Conservation (phyloP, 2,329 filamentous ascomycete genomes). For the Pseudocercospora crystallina region DNA sequence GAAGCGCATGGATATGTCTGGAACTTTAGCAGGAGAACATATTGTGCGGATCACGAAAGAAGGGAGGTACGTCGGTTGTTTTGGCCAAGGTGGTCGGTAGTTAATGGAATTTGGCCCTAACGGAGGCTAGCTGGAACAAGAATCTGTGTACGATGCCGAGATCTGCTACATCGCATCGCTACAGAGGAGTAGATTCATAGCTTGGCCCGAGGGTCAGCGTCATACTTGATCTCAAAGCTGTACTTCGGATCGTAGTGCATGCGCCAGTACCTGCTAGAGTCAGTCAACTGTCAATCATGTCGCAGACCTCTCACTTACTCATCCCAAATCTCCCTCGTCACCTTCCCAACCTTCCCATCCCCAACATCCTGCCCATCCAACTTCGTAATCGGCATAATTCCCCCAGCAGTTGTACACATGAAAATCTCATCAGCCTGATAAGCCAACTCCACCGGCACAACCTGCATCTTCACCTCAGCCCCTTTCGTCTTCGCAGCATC, state of each 20-base stretch:
- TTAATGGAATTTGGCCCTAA: too few relatives aligned
- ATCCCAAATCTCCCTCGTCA: conserved; percentile 54
- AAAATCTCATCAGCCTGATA: conserved; percentile 52
- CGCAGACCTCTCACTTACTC: not conserved
- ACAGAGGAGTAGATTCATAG: too few relatives aligned
- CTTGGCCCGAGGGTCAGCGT: not conserved
- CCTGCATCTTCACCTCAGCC: conserved; percentile 41
- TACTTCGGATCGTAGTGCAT: conserved; percentile 45
- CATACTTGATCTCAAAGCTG: conserved; percentile 20
- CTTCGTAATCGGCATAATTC: conserved; percentile 53
- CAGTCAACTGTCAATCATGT: too few relatives aligned
- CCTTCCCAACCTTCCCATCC: conserved; percentile 45
- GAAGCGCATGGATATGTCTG: too few relatives aligned
- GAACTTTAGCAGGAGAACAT: too few relatives aligned
- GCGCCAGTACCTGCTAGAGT: conserved; percentile 43
- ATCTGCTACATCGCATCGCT: too few relatives aligned
- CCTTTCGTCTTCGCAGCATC: conserved; percentile 41
- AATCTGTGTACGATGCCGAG: too few relatives aligned
- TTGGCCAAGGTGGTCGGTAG: too few relatives aligned
- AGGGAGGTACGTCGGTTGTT: too few relatives aligned
- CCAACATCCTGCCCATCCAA: conserved; percentile 47
- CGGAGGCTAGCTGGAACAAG: too few relatives aligned
- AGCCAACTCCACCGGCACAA: conserved; percentile 43
- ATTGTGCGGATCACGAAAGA: too few relatives aligned
- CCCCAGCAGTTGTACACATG: conserved; percentile 56